Percentiles rank a stretch among this genome's conserved stretches.
phyloP scores from a whole-genome alignment of 2,329 filamentous ascomycete species.

The Parascedosporium putredinis region DNA sequence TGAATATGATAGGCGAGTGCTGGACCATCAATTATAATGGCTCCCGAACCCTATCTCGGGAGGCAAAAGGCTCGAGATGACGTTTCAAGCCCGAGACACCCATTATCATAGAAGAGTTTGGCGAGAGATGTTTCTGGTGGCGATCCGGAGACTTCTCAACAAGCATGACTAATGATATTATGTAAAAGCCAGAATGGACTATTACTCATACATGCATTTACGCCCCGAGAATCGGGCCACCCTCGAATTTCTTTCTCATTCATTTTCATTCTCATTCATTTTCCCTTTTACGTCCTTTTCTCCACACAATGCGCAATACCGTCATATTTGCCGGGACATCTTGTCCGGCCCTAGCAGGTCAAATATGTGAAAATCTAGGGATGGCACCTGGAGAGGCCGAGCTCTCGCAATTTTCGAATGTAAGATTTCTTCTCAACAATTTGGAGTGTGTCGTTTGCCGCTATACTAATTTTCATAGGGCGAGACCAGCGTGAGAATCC shows the following conservation, averaged over 20 bases:
- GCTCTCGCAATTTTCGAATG: constrained; percentile 61
- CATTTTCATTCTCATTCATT: not conserved
- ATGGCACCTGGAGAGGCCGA: constrained; percentile 55
- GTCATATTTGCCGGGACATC: constrained; percentile 59
- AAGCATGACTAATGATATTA: too few species aligned
- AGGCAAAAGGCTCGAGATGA: constrained; percentile 42
- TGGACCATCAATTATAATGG: constrained; percentile 62
- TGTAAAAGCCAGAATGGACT: too few species aligned
- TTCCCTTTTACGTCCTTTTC: constrained; percentile 12
- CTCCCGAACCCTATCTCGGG: constrained; percentile 29
- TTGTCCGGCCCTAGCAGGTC: constrained; percentile 51
- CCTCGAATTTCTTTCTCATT: too few species aligned
- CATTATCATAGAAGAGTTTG: constrained; percentile 26
- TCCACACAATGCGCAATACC: constrained; percentile 48
- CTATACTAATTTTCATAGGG: constrained; percentile 37
- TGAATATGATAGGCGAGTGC: constrained; percentile 67
- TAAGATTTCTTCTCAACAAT: constrained; percentile 23
- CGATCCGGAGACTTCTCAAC: too few species aligned
- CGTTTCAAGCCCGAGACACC: constrained; percentile 48
- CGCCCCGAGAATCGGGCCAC: too few species aligned
- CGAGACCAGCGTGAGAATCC: constrained; percentile 59
- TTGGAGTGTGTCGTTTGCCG: not conserved
- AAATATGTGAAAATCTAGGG: constrained; percentile 59
- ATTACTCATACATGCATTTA: too few species aligned
- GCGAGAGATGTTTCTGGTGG: too few species aligned